Evolutionary conservation across 139 green algal genomes (phyloP).

Genomic region (Edaphochlamys debaryana): DNA sequence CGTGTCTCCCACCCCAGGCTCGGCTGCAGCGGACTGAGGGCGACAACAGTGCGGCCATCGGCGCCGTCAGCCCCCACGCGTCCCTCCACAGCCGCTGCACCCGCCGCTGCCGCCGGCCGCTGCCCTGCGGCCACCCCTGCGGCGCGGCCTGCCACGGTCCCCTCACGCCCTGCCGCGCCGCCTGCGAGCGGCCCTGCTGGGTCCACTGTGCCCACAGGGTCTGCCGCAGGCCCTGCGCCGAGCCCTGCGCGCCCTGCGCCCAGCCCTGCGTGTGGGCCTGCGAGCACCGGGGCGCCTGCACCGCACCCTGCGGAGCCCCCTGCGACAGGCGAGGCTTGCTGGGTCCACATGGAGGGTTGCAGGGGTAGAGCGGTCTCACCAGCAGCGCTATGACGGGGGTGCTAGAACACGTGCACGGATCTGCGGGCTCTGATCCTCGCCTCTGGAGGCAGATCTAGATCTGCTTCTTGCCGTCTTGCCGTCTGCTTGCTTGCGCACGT

Average conservation of each 20-base stretch:
- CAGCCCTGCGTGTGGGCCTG: conserved; percentile 73
- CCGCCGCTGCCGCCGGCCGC: not conserved
- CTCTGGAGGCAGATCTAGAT: not conserved
- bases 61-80: not conserved
- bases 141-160: conserved; percentile 31
- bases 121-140: conserved; percentile 51
- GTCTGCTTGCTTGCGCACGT: no score
- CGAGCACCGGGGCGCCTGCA: conserved; percentile 65
- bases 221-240: conserved; percentile 53
- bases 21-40: no score
- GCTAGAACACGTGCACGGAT: no score
- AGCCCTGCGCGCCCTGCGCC: conserved; percentile 66
- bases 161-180: conserved; percentile 24
- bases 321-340: conserved; percentile 58
- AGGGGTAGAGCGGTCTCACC: no score
- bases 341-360: no score
- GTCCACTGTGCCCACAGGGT: conserved; percentile 42
- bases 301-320: conserved; percentile 71
- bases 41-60: no score
- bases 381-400: conserved; percentile 32
- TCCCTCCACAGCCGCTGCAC: conserved; percentile 12
- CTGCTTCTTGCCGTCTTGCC: no score
- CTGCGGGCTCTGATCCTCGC: not conserved
- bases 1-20: no score
- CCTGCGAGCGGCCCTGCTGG: conserved; percentile 47